Conservation (phyloP, 225 moss, liverwort and hornwort species). For the Straminergon stramineum region DNA sequence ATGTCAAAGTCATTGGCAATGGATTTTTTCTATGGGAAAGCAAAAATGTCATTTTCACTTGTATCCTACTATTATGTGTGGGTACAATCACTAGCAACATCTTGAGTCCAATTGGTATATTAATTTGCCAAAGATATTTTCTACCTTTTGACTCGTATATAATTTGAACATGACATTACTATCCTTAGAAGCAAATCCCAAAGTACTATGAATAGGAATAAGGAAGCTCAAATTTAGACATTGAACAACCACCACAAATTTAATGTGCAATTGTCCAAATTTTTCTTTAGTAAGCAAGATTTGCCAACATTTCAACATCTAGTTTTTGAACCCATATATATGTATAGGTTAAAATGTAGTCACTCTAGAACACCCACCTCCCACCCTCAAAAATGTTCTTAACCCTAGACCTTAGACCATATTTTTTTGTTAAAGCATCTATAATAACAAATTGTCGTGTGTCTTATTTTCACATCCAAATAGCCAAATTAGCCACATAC, state of each 20-base stretch:
- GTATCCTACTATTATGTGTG: rapidly evolving
- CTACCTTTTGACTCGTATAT: background rate
- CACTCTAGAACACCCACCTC: rapidly evolving
- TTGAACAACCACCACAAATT: too few species aligned
- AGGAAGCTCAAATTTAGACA: too few species aligned
- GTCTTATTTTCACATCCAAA: rapidly evolving
- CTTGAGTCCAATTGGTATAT: rapidly evolving
- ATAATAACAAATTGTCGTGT: too few species aligned
- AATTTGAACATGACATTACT: too few species aligned
- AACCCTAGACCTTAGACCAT: rapidly evolving
- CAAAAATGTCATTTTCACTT: background rate
- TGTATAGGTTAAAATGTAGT: too few species aligned
- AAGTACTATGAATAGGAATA: too few species aligned
- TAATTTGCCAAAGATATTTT: background rate
- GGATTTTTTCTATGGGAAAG: rapidly evolving
- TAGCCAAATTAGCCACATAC: rapidly evolving
- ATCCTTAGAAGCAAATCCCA: rapidly evolving
- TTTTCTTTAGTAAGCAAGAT: too few species aligned
- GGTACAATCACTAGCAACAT: background rate
- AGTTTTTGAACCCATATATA: background rate
- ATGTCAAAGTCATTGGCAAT: rapidly evolving
- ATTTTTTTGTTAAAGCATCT: background rate
- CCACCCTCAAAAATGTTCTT: background rate
- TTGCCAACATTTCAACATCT: too few species aligned
- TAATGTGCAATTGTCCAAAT: too few species aligned